Evolutionary conservation across 441 rosid species (phyloP).

Genomic region (Euphorbia corollata): DNA sequence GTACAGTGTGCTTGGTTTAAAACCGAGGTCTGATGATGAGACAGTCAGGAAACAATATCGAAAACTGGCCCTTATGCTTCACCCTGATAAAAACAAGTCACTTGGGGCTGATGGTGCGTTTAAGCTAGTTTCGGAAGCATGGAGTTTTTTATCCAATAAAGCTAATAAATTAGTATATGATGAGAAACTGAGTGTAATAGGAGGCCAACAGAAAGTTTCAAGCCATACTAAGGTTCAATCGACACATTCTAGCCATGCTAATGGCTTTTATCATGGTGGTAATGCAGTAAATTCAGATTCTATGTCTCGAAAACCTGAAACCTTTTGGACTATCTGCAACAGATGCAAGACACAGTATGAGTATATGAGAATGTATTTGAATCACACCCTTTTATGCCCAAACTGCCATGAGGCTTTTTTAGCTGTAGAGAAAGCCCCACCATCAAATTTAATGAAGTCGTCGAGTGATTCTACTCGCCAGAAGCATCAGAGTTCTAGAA

Average conservation of each 20-base stretch:
- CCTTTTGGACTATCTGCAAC: slow-evolving; percentile 88
- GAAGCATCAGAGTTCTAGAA: slow-evolving; percentile 40
- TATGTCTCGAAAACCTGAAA: slow-evolving; percentile 38
- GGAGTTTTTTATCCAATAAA: slow-evolving; percentile 71
- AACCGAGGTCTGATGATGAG: slow-evolving; percentile 62
- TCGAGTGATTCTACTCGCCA: slow-evolving; percentile 34
- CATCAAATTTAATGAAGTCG: slow-evolving; percentile 38
- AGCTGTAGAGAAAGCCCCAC: slow-evolving; percentile 63
- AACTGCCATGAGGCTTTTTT: slow-evolving; percentile 56
- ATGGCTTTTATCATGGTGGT: slow-evolving; percentile 42
- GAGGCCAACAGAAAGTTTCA: slow-evolving; percentile 29
- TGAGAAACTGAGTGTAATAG: slow-evolving; percentile 36
- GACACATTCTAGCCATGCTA: slow-evolving; percentile 30
- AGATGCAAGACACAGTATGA: slow-evolving; percentile 74
- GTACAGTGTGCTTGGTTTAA: slow-evolving; percentile 68
- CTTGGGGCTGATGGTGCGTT: slow-evolving; percentile 85
- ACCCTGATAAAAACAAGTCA: slow-evolving; percentile 89
- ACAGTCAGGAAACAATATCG: slow-evolving; percentile 60
- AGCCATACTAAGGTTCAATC: slow-evolving; percentile 38
- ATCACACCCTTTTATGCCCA: slow-evolving; percentile 74
- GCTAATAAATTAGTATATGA: slow-evolving; percentile 51
- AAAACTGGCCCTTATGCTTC: slow-evolving; percentile 70
- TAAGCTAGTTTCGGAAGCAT: slow-evolving; percentile 71
- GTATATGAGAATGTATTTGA: slow-evolving; percentile 60
- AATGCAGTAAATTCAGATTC: slow-evolving; percentile 23